Evolutionary conservation across 2,329 filamentous ascomycete genomes (phyloP).

Genomic region (Didymosphaeria variabile): DNA sequence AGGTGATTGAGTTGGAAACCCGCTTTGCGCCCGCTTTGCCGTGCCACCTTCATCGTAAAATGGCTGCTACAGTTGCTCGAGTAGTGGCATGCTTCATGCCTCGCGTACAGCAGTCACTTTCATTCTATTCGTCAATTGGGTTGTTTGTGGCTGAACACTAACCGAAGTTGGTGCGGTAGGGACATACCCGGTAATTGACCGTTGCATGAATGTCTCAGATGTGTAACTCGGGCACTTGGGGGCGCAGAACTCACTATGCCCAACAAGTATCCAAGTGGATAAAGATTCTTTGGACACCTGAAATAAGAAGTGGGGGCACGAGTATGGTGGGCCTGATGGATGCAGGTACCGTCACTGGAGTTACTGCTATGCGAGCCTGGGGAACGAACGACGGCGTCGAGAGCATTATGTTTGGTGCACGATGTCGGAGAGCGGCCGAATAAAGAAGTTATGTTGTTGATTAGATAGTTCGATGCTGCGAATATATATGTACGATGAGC

Average conservation of each 20-base stretch:
- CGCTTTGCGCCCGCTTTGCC: conserved; percentile 4
- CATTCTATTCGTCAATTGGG: background rate
- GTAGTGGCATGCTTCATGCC: conserved; percentile 6
- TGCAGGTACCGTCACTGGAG: background rate
- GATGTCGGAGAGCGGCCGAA: too few species aligned
- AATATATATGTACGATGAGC: background rate
- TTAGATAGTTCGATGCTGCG: background rate
- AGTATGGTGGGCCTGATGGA: too few species aligned
- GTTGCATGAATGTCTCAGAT: conserved; percentile 14
- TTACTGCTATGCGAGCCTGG: background rate
- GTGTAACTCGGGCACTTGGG: conserved; percentile 8
- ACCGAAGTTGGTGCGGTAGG: background rate
- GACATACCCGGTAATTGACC: conserved; percentile 9
- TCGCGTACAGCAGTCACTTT: background rate
- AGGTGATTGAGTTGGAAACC: background rate
- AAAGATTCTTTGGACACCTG: background rate
- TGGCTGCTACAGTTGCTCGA: conserved; percentile 7
- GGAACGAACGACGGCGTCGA: too few species aligned
- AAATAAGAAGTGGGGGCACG: background rate
- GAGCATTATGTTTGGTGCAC: too few species aligned
- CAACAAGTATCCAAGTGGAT: background rate
- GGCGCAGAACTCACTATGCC: conserved; percentile 1
- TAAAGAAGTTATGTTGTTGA: background rate
- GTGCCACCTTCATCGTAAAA: conserved; percentile 1
- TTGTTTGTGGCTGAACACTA: conserved; percentile 2